Conservation (phyloP, 2,329 filamentous ascomycete species). For the Teratosphaeria destructans region DNA sequence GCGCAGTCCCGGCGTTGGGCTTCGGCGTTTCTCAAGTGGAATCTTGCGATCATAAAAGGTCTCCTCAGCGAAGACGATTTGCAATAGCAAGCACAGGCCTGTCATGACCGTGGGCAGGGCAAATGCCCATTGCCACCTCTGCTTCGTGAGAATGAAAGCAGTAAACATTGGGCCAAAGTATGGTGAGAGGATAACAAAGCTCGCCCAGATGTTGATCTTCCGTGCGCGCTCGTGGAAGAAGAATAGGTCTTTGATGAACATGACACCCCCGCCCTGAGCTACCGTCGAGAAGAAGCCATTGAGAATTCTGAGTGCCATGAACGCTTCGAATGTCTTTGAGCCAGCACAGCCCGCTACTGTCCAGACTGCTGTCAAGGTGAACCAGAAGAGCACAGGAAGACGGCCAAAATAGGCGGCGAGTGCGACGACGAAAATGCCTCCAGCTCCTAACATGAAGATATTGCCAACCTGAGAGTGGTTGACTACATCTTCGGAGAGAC, state of each 20-base stretch:
- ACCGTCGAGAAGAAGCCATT: constrained; percentile 33
- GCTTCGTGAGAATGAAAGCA: constrained; percentile 39
- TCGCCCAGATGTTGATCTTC: constrained; percentile 29
- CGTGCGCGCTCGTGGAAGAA: constrained; percentile 44
- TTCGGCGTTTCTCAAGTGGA: background rate
- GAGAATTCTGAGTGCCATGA: constrained; percentile 33
- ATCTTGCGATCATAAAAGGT: constrained; percentile 39
- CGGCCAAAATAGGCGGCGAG: constrained; percentile 35
- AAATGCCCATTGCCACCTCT: constrained; percentile 36
- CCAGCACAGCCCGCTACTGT: constrained; percentile 19
- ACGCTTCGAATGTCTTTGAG: constrained; percentile 28
- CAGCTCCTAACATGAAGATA: constrained; percentile 33
- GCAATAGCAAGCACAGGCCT: constrained; percentile 27
- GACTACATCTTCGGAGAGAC: background rate
- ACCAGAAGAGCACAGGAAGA: constrained; percentile 31
- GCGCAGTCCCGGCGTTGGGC: constrained; percentile 1
- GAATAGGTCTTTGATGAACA: constrained; percentile 44
- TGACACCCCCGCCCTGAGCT: constrained; percentile 25
- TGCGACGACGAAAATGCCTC: constrained; percentile 32
- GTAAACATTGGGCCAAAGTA: constrained; percentile 32
- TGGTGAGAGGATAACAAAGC: constrained; percentile 29
- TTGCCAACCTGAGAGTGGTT: constrained; percentile 24
- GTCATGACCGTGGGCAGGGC: constrained; percentile 33
- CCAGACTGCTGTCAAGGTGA: constrained; percentile 31
- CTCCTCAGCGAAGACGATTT: constrained; percentile 33